These are phyloP conservation scores for Odontarrhena argentea DNA, from an alignment of 345 rosid species.

Conservation along the genomic window DNA sequence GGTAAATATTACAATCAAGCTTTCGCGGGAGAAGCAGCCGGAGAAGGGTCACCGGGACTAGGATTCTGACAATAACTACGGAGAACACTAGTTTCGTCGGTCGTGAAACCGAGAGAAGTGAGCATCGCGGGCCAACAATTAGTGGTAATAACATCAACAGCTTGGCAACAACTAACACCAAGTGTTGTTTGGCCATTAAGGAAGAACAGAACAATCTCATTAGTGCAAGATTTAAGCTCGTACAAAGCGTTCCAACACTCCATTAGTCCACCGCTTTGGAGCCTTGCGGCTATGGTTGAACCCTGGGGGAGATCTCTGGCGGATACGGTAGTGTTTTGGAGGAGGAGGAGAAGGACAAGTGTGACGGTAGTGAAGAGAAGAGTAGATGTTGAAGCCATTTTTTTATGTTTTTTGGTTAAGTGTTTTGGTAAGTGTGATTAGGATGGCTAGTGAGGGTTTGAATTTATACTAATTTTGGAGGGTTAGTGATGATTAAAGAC, in stretches of 20 bases:
- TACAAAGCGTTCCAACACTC: conserved; percentile 70
- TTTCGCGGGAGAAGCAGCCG: conserved; percentile 30
- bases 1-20: conserved; percentile 10
- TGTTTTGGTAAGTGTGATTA: conserved; percentile 8
- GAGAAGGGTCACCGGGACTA: conserved; percentile 36
- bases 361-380: conserved; percentile 27
- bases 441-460: conserved; percentile 1
- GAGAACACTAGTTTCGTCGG: conserved; percentile 60
- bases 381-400: conserved; percentile 37
- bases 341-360: conserved; percentile 21
- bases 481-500: conserved; percentile 9
- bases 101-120: conserved; percentile 64
- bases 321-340: conserved; percentile 18
- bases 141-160: conserved; percentile 55
- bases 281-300: conserved; percentile 40
- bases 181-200: conserved; percentile 61
- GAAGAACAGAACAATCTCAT: conserved; percentile 66
- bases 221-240: conserved; percentile 71
- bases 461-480: conserved; percentile 9
- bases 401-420: neutral
- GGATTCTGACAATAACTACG: conserved; percentile 55
- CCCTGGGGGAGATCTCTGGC: conserved; percentile 33
- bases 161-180: conserved; percentile 61
- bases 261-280: conserved; percentile 49
- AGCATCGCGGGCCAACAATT: conserved; percentile 90